These are phyloP conservation scores for Teratosphaeria nubilosa DNA, from an alignment of 2,329 filamentous ascomycete species.

Conservation along the genomic window DNA sequence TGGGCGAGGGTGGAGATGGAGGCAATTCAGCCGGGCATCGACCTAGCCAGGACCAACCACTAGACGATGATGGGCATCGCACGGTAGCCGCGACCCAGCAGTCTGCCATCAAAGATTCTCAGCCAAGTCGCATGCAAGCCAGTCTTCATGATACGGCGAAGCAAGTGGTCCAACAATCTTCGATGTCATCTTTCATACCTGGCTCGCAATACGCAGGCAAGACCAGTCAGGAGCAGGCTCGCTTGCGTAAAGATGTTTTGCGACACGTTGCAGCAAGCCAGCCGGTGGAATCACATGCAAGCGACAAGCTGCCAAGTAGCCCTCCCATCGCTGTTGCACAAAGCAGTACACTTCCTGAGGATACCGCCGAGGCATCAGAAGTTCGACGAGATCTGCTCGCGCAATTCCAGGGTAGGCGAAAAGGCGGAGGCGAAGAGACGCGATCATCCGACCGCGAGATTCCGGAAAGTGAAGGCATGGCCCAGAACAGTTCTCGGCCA, in stretches of 20 bases:
- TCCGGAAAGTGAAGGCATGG: slow-evolving; percentile 22
- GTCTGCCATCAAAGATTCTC: slow-evolving; percentile 37
- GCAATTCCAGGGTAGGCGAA: slow-evolving; percentile 7
- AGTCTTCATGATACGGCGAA: not conserved
- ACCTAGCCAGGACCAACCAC: slow-evolving; percentile 3
- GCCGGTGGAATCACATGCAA: not conserved
- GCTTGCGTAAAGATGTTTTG: slow-evolving; percentile 7
- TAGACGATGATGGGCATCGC: slow-evolving; percentile 1
- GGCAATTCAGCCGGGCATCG: not conserved
- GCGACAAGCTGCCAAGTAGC: slow-evolving; percentile 23
- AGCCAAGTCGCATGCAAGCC: slow-evolving; percentile 22
- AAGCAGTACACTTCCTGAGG: slow-evolving; percentile 13
- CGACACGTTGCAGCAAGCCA: not conserved
- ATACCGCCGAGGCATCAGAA: slow-evolving; percentile 11
- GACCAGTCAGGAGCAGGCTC: slow-evolving; percentile 21
- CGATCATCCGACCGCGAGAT: slow-evolving; percentile 9
- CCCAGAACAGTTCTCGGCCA: not conserved
- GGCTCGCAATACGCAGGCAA: slow-evolving; percentile 26
- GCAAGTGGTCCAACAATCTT: slow-evolving; percentile 14
- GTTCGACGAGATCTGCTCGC: slow-evolving; percentile 6
- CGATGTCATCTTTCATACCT: slow-evolving; percentile 23
- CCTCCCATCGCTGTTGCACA: slow-evolving; percentile 16
- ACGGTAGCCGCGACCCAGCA: slow-evolving; percentile 19
- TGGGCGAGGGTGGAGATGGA: not conserved
- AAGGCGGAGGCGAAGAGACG: not conserved